A percentile compares a stretch with the other conserved stretches of the same genome.
These are phyloP conservation scores for Chrysoporthe cubensis DNA, from an alignment of 2,329 filamentous ascomycete species.

Conservation along the genomic window DNA sequence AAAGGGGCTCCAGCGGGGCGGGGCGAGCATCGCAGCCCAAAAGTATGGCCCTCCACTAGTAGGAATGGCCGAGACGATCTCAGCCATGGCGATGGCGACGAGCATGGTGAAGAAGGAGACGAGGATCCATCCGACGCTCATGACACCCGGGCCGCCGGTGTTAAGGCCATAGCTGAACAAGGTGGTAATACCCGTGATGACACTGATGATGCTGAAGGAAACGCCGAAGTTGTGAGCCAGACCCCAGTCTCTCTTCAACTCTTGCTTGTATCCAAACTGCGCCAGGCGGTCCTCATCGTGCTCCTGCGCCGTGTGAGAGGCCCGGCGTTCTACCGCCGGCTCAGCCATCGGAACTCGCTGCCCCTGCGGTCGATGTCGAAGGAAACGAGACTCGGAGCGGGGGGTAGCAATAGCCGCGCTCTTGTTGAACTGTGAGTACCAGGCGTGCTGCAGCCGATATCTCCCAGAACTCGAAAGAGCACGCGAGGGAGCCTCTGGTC, in stretches of 20 bases:
- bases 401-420: not conserved
- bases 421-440: not conserved
- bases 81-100: slow-evolving; percentile 60
- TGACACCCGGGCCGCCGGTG: slow-evolving; percentile 59
- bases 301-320: slow-evolving; percentile 33
- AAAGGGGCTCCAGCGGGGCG: slow-evolving; percentile 44
- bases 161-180: slow-evolving; percentile 60
- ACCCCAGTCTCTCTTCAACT: slow-evolving; percentile 61
- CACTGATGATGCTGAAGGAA: slow-evolving; percentile 64
- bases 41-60: slow-evolving; percentile 64
- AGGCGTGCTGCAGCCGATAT: not conserved
- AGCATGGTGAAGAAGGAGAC: slow-evolving; percentile 59
- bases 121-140: slow-evolving; percentile 60
- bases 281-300: slow-evolving; percentile 57
- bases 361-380: not conserved
- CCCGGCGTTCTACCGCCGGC: slow-evolving; percentile 33
- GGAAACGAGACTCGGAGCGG: not conserved
- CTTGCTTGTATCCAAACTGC: slow-evolving; percentile 63
- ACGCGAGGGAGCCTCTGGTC: not conserved
- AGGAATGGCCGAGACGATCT: slow-evolving; percentile 63
- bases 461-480: not conserved
- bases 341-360: slow-evolving; percentile 27
- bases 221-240: slow-evolving; percentile 64
- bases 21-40: slow-evolving; percentile 62
- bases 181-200: slow-evolving; percentile 63